Evolutionary conservation across 1,284 basidiomycete genomes (phyloP).

Genomic region (Ustilago bromivora): DNA sequence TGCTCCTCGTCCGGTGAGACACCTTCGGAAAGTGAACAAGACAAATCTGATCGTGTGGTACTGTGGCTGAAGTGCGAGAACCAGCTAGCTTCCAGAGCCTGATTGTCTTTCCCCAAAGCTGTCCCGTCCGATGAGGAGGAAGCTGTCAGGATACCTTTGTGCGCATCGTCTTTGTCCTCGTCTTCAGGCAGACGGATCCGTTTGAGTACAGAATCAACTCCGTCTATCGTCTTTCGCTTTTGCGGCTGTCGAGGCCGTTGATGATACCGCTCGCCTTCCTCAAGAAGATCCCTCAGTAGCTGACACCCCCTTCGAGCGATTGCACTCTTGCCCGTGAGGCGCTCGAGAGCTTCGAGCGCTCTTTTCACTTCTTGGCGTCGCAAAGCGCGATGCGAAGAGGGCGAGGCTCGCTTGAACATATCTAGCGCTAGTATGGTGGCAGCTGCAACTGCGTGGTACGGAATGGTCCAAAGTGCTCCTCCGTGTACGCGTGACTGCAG

Average conservation of each 20-base stretch:
- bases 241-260: constrained; percentile 16
- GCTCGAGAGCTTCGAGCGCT: constrained; percentile 38
- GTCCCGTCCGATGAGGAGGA: constrained; percentile 4
- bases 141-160: background rate
- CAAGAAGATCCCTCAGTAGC: constrained; percentile 39
- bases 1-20: constrained; percentile 31
- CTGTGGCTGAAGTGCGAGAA: constrained; percentile 38
- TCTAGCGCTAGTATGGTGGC: constrained; percentile 51
- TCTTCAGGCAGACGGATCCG: constrained; percentile 37
- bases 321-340: constrained; percentile 44
- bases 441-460: constrained; percentile 54
- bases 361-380: constrained; percentile 44
- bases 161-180: constrained; percentile 3
- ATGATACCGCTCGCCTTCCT: constrained; percentile 41
- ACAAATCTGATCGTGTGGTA: constrained; percentile 33
- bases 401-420: constrained; percentile 41
- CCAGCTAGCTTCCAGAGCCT: constrained; percentile 36
- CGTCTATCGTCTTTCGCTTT: constrained; percentile 35
- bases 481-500: constrained; percentile 49
- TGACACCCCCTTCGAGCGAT: constrained; percentile 51
- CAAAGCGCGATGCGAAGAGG: constrained; percentile 16
- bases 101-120: background rate
- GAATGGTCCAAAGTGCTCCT: constrained; percentile 54
- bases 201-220: constrained; percentile 37
- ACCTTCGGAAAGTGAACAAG: constrained; percentile 32